phyloP scores from a whole-genome alignment of 495 filamentous ascomycete species.

The Penicillium coprophilum region DNA sequence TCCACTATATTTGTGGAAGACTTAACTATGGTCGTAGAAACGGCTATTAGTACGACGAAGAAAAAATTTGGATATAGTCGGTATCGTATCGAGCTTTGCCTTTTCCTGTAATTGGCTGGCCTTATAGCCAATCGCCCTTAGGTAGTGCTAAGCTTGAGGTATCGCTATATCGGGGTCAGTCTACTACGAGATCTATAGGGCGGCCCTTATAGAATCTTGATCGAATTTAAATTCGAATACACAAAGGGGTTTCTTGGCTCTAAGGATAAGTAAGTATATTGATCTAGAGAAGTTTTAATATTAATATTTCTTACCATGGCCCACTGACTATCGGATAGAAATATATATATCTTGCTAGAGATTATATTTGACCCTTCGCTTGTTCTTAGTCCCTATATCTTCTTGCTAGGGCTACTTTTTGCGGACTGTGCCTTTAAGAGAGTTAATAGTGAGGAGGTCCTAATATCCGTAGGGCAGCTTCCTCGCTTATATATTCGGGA shows the following conservation, averaged over 20 bases:
- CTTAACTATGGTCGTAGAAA: slow-evolving; percentile 26
- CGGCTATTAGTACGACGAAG: slow-evolving; percentile 26
- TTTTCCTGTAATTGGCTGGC: slow-evolving; percentile 31
- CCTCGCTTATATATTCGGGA: slow-evolving; percentile 28
- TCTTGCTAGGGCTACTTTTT: slow-evolving; percentile 40
- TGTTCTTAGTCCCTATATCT: slow-evolving; percentile 36
- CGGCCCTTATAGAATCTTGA: slow-evolving; percentile 29
- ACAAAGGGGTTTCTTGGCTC: slow-evolving; percentile 33
- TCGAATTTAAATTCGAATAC: slow-evolving; percentile 39
- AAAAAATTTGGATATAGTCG: slow-evolving; percentile 30
- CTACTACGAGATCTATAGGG: slow-evolving; percentile 33
- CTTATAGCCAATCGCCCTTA: slow-evolving; percentile 29
- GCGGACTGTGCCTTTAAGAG: slow-evolving; percentile 30
- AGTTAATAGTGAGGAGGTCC: slow-evolving; percentile 28
- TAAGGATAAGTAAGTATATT: slow-evolving; percentile 30
- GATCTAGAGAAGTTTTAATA: neutral
- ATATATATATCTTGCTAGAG: slow-evolving; percentile 38
- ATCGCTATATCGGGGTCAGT: slow-evolving; percentile 31
- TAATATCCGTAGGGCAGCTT: slow-evolving; percentile 30
- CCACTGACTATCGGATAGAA: slow-evolving; percentile 23
- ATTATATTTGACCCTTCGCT: slow-evolving; percentile 40
- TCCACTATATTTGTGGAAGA: slow-evolving; percentile 29
- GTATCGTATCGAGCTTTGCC: slow-evolving; percentile 26
- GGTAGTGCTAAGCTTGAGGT: slow-evolving; percentile 29
- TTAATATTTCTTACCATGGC: slow-evolving; percentile 5